phyloP scores from a whole-genome alignment of 176 grass and related monocot genomes.

The Triticum turgidum region DNA sequence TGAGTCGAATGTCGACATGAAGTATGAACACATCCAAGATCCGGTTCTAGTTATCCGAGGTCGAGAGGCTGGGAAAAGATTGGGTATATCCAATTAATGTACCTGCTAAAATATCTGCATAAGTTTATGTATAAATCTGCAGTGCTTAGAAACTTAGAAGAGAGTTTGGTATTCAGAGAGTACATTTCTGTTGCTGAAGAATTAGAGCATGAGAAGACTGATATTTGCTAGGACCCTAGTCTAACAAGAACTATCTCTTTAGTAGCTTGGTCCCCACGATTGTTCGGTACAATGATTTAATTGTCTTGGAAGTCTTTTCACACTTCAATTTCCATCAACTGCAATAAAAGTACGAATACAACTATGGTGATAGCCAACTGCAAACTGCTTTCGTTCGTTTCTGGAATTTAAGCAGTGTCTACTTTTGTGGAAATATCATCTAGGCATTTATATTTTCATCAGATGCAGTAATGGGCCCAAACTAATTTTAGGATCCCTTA shows the following conservation, averaged over 20 bases:
- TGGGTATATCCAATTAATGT: background rate
- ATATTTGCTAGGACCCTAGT: slow-evolving; percentile 15
- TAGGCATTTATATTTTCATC: slow-evolving; percentile 13
- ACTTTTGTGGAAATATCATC: slow-evolving; percentile 23
- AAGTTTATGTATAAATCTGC: background rate
- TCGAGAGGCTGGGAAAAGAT: background rate
- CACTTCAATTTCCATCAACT: slow-evolving; percentile 26
- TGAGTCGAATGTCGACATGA: slow-evolving; percentile 28
- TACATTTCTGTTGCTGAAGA: background rate
- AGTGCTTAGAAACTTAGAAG: background rate
- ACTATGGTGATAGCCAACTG: slow-evolving; percentile 17
- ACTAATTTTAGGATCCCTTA: slow-evolving; percentile 24
- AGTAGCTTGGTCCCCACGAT: slow-evolving; percentile 38
- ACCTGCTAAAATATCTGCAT: slow-evolving; percentile 31
- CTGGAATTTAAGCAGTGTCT: background rate
- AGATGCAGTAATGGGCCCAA: slow-evolving; percentile 9
- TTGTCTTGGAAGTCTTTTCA: slow-evolving; percentile 20
- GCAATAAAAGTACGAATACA: background rate
- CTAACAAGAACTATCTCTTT: slow-evolving; percentile 20
- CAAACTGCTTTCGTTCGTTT: slow-evolving; percentile 21
- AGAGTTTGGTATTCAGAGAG: background rate
- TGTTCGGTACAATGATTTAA: slow-evolving; percentile 1
- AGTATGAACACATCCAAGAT: slow-evolving; percentile 35
- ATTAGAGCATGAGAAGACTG: background rate
- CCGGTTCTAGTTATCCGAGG: slow-evolving; percentile 10